Percentiles rank a stretch among this genome's conserved stretches.
phyloP scores from a whole-genome alignment of 495 filamentous ascomycete species.

The Parachaetomium inaequale region DNA sequence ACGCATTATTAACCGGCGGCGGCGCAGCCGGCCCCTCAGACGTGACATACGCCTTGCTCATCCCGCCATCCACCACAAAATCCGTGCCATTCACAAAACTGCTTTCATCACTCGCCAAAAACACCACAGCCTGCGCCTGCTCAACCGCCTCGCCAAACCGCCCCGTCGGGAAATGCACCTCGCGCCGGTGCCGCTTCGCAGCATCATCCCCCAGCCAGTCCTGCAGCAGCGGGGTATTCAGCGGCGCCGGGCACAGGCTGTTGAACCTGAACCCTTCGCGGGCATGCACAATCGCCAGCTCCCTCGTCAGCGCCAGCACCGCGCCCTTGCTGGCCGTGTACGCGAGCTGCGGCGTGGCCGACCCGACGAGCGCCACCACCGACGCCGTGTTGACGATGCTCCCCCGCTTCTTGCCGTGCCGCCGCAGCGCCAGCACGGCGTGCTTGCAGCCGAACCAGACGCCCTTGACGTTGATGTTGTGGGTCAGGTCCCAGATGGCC shows the following conservation, averaged over 20 bases:
- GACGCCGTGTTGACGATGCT: constrained; percentile 95
- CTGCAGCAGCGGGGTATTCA: constrained; percentile 85
- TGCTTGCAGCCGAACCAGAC: constrained; percentile 98
- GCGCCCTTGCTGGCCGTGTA: constrained; percentile 96
- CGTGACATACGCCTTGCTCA: constrained; percentile 95
- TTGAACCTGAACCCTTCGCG: constrained; percentile 87
- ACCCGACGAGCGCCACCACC: constrained; percentile 87
- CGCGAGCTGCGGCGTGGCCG: constrained; percentile 90
- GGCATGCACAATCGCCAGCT: constrained; percentile 80
- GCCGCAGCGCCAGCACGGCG: constrained; percentile 77
- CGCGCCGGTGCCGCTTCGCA: constrained; percentile 76
- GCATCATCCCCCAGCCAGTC: constrained; percentile 91
- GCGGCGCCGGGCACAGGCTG: constrained; percentile 82
- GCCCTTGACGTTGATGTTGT: constrained; percentile 95
- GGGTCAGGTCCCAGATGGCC: constrained; percentile 91
- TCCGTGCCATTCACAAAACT: constrained; percentile 90
- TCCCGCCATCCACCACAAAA: constrained; percentile 94
- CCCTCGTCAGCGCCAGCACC: constrained; percentile 79
- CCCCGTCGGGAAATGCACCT: constrained; percentile 94
- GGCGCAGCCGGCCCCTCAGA: constrained; percentile 71
- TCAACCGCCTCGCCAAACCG: constrained; percentile 95
- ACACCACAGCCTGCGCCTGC: constrained; percentile 90
- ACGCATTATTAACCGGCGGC: constrained; percentile 68
- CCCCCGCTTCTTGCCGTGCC: constrained; percentile 68
- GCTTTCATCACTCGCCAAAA: constrained; percentile 90